Evolutionary conservation across 2,329 filamentous ascomycete species (phyloP).

Genomic region (Furcasterigmium sp.): DNA sequence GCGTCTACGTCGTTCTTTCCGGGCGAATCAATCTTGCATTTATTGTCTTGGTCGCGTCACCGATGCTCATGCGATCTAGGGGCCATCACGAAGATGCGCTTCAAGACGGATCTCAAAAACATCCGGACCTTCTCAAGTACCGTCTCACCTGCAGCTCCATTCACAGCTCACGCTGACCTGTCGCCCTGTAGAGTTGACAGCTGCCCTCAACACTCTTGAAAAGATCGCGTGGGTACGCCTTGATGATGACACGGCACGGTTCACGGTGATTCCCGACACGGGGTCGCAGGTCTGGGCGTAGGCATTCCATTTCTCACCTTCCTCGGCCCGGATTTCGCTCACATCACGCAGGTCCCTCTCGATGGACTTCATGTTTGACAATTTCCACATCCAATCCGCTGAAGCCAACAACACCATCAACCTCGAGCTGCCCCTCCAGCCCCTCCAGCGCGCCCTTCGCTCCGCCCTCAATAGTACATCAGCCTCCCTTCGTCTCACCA

Average conservation of each 20-base stretch:
- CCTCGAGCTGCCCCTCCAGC: conserved; percentile 85
- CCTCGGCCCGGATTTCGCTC: too few species aligned
- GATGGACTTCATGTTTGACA: conserved; percentile 82
- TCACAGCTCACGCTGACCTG: not conserved
- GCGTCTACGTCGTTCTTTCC: too few species aligned
- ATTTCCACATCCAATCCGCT: conserved; percentile 80
- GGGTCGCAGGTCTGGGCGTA: conserved; percentile 96
- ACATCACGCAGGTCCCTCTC: conserved; percentile 44
- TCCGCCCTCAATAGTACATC: conserved; percentile 78
- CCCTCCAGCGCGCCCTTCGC: conserved; percentile 84
- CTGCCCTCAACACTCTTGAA: conserved; percentile 61
- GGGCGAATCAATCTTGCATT: too few species aligned
- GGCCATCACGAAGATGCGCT: conserved; percentile 46
- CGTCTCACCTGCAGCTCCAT: not conserved
- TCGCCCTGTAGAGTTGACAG: conserved; percentile 48
- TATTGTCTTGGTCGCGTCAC: too few species aligned
- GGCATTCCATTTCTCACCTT: conserved; percentile 26
- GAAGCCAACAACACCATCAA: conserved; percentile 86
- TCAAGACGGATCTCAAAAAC: conserved; percentile 61
- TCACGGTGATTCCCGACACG: conserved; percentile 92
- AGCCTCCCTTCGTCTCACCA: conserved; percentile 83
- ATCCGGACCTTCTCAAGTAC: conserved; percentile 62
- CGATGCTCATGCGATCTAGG: too few species aligned
- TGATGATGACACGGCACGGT: conserved; percentile 80
- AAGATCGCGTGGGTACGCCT: conserved; percentile 89